phyloP scores from a whole-genome alignment of 2,329 filamentous ascomycete species.

The Diaporthe sp. region DNA sequence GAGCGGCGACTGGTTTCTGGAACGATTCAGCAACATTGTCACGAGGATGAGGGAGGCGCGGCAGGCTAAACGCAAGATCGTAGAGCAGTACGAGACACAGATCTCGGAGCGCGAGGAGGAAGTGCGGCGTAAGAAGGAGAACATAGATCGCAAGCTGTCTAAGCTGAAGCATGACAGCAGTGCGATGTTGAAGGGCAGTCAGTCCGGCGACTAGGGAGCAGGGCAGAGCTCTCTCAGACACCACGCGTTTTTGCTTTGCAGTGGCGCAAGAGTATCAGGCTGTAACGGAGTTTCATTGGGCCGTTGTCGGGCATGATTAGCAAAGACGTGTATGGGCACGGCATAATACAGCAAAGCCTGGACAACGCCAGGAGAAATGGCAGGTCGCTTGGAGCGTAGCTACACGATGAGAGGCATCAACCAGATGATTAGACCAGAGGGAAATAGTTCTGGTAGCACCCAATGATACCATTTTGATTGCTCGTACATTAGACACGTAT shows the following conservation, averaged over 20 bases:
- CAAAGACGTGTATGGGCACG: not conserved
- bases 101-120: constrained; percentile 68
- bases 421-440: not conserved
- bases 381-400: constrained; percentile 11
- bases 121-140: constrained; percentile 66
- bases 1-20: constrained; percentile 72
- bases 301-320: not conserved
- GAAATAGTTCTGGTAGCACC: not conserved
- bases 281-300: not conserved
- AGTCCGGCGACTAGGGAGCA: constrained; percentile 44
- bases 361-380: not conserved
- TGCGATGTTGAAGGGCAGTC: constrained; percentile 66
- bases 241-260: not conserved
- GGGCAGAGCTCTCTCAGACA: not conserved
- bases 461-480: constrained; percentile 30
- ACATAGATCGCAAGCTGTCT: constrained; percentile 67
- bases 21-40: constrained; percentile 66
- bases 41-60: constrained; percentile 63
- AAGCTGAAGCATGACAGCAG: constrained; percentile 71
- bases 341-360: not conserved
- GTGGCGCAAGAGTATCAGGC: not conserved
- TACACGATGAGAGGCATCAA: not conserved
- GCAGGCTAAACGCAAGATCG: constrained; percentile 62
- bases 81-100: constrained; percentile 68
- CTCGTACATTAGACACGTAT: not conserved